phyloP scores from a whole-genome alignment of 129 eudicot genomes.

The Mikania micrantha region DNA sequence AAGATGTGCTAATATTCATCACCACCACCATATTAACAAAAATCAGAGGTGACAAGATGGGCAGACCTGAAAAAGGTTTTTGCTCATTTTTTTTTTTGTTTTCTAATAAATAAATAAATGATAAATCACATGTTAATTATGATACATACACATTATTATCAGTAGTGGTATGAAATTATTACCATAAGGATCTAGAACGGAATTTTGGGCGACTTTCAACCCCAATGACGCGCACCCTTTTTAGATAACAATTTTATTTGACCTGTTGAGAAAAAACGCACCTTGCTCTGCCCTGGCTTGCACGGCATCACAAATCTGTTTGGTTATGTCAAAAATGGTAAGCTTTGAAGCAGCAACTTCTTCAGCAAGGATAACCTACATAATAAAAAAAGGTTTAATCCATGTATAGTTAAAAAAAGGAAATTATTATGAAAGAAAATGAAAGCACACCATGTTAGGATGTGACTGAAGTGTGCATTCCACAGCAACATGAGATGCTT shows the following conservation, averaged over 20 bases:
- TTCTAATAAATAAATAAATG: not conserved
- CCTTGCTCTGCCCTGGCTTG: slow-evolving; percentile 93
- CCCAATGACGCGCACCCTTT: not conserved
- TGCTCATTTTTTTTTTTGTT: not conserved
- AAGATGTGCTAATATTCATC: not conserved
- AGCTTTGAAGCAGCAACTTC: slow-evolving; percentile 96
- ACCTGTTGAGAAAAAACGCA: not conserved
- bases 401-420: not conserved
- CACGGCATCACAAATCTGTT: slow-evolving; percentile 97
- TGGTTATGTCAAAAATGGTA: slow-evolving; percentile 84
- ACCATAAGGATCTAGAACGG: not conserved
- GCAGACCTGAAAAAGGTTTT: not conserved
- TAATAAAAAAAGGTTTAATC: not conserved
- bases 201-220: not conserved
- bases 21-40: not conserved
- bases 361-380: slow-evolving; percentile 93
- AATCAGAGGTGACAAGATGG: slow-evolving; percentile 5
- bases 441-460: slow-evolving; percentile 68
- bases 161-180: not conserved
- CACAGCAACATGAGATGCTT: slow-evolving; percentile 96
- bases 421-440: slow-evolving; percentile 1
- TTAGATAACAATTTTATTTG: not conserved
- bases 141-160: not conserved
- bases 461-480: slow-evolving; percentile 99
- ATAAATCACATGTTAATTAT: not conserved